phyloP scores from a whole-genome alignment of 2,329 filamentous ascomycete genomes.

The Pezicula neosporulosa region DNA sequence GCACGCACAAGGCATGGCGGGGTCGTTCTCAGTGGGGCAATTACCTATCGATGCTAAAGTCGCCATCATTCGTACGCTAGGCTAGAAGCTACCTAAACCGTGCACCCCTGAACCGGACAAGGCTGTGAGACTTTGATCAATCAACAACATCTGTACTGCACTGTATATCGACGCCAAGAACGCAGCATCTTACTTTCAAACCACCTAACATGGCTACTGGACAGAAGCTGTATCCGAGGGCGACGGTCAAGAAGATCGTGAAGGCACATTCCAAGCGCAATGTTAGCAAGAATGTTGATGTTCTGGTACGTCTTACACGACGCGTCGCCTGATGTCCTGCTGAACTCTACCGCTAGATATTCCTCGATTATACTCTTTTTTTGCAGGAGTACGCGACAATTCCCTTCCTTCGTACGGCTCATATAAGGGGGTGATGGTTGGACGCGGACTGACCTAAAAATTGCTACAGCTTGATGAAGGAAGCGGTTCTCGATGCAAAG shows the following conservation, averaged over 20 bases:
- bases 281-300: constrained; percentile 81
- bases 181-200: neutral
- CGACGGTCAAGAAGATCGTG: constrained; percentile 82
- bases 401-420: neutral
- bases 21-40: too few relatives aligned
- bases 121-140: too few relatives aligned
- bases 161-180: neutral
- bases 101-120: too few relatives aligned
- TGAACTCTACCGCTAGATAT: constrained; percentile 57
- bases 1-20: too few relatives aligned
- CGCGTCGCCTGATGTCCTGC: constrained; percentile 13
- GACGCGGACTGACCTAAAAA: neutral
- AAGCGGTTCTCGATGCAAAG: constrained; percentile 74
- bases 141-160: too few relatives aligned
- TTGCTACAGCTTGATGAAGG: constrained; percentile 64
- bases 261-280: constrained; percentile 82
- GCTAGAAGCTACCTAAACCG: too few relatives aligned
- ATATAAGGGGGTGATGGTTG: neutral
- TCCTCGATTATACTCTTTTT: constrained; percentile 80
- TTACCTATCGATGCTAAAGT: too few relatives aligned
- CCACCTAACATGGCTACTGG: constrained; percentile 32
- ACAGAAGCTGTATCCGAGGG: constrained; percentile 78
- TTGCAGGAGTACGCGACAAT: constrained; percentile 53
- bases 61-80: too few relatives aligned
- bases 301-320: constrained; percentile 58